Conservation (phyloP, 306 rosid species). For the Prunus padus region DNA sequence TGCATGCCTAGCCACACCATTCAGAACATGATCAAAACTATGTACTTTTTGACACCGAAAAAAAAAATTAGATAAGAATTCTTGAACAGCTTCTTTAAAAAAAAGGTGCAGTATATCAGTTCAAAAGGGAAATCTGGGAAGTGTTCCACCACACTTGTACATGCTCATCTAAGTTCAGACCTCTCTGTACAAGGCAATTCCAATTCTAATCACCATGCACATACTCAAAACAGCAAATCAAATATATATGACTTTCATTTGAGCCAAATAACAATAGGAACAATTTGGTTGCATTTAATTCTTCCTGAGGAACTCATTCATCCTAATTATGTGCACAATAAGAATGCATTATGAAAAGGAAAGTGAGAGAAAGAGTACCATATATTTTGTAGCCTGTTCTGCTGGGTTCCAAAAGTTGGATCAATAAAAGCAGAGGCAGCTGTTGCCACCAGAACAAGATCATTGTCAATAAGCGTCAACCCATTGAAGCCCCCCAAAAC, state of each 20-base stretch:
- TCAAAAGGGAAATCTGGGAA: background rate
- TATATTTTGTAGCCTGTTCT: constrained; percentile 37
- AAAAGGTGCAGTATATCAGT: background rate
- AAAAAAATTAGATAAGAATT: background rate
- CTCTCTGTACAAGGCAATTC: background rate
- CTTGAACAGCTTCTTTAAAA: background rate
- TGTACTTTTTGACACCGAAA: background rate
- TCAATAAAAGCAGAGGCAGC: constrained; percentile 48
- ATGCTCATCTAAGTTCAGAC: no score
- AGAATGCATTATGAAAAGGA: background rate
- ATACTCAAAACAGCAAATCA: background rate
- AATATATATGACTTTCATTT: background rate
- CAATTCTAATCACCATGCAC: constrained; percentile 6
- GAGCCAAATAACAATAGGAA: background rate
- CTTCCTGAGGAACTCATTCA: background rate
- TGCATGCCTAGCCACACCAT: background rate
- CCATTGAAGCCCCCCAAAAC: constrained; percentile 33
- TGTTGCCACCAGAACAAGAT: constrained; percentile 49
- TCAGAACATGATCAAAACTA: background rate
- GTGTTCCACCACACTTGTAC: no score
- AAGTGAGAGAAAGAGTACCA: constrained; percentile 33
- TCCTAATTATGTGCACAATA: background rate
- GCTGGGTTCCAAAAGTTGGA: constrained; percentile 46
- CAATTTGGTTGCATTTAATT: background rate
- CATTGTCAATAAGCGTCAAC: constrained; percentile 55